Evolutionary conservation across 805 yeast species (phyloP).

Genomic region (Torulaspora maleeae): DNA sequence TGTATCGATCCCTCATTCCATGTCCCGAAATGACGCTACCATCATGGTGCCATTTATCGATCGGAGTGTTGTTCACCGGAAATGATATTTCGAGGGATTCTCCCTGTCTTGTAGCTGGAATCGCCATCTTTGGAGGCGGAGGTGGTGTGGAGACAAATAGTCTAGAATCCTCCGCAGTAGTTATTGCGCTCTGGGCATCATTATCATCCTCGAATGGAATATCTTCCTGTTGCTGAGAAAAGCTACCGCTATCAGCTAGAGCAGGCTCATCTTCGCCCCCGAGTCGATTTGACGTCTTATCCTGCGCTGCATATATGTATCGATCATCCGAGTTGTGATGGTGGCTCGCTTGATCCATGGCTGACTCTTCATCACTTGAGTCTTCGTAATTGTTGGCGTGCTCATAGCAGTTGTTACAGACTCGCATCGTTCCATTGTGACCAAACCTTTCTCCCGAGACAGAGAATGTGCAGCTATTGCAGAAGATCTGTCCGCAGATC

Average conservation of each 20-base stretch:
- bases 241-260: constrained; percentile 3
- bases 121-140: constrained; percentile 70
- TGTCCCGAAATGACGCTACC: constrained; percentile 10
- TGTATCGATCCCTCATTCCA: constrained; percentile 24
- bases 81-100: constrained; percentile 69
- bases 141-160: constrained; percentile 42
- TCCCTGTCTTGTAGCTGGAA: constrained; percentile 75
- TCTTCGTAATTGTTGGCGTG: constrained; percentile 65
- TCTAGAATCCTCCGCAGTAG: constrained; percentile 36
- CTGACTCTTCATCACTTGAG: constrained; percentile 56
- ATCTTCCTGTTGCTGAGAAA: constrained; percentile 19
- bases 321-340: constrained; percentile 10
- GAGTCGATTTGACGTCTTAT: constrained; percentile 5
- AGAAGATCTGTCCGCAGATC: constrained; percentile 92
- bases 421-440: constrained; percentile 64
- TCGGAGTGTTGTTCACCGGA: constrained; percentile 6
- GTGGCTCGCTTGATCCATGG: constrained; percentile 14
- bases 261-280: constrained; percentile 1
- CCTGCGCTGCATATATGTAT: constrained; percentile 9
- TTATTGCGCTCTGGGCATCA: constrained; percentile 34
- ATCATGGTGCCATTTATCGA: constrained; percentile 9
- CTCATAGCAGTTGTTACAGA: constrained; percentile 66
- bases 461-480: constrained; percentile 73
- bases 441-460: constrained; percentile 62
- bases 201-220: constrained; percentile 32